Conservation (phyloP, 2,329 filamentous ascomycete genomes). For the Cordyceps pruinosa region DNA sequence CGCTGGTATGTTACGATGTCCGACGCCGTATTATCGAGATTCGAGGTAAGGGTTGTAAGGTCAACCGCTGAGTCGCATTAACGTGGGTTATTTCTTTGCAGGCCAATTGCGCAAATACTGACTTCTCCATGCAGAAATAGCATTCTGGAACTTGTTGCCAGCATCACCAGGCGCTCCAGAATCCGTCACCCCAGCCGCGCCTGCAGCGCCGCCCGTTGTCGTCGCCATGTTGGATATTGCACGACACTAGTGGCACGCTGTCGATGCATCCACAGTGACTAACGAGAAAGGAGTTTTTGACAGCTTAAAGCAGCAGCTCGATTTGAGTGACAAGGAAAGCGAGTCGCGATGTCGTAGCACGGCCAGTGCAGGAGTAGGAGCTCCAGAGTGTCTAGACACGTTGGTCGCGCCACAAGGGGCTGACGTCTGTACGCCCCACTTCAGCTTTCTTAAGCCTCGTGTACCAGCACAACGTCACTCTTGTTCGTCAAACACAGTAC, state of each 20-base stretch:
- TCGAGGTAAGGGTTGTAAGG: constrained; percentile 73
- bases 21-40: constrained; percentile 86
- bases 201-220: constrained; percentile 23
- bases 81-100: background rate
- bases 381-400: constrained; percentile 5
- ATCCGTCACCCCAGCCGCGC: constrained; percentile 20
- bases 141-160: constrained; percentile 92
- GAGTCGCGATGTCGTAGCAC: background rate
- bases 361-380: background rate
- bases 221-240: constrained; percentile 18
- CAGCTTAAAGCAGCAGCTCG: background rate
- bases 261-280: background rate
- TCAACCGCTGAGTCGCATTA: constrained; percentile 62
- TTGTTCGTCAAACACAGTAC: background rate
- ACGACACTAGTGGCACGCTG: background rate
- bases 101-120: constrained; percentile 20
- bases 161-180: constrained; percentile 37
- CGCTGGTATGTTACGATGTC: constrained; percentile 90
- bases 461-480: constrained; percentile 1
- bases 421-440: constrained; percentile 12
- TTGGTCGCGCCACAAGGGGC: constrained; percentile 11
- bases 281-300: too few species aligned
- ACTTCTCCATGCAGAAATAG: constrained; percentile 96
- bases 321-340: background rate
- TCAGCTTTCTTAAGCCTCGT: constrained; percentile 7